These are phyloP conservation scores for Petunia secreta DNA, from an alignment of 257 asterid genomes.

Conservation along the genomic window DNA sequence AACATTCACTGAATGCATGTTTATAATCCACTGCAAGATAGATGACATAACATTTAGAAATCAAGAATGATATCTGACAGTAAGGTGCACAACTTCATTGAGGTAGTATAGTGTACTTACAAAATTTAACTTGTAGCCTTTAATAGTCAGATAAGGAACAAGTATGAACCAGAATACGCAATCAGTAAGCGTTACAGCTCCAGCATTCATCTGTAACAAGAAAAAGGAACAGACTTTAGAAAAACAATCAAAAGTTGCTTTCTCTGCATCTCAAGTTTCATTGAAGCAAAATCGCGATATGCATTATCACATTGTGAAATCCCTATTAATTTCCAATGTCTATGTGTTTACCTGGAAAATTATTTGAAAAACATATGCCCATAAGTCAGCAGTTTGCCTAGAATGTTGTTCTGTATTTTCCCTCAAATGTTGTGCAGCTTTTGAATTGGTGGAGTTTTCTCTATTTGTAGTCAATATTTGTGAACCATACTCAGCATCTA, in stretches of 20 bases:
- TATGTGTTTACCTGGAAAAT: constrained; percentile 74
- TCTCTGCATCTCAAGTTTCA: not conserved
- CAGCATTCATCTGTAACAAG: constrained; percentile 80
- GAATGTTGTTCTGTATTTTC: constrained; percentile 35
- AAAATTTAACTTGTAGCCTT: constrained; percentile 78
- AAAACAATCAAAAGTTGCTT: not conserved
- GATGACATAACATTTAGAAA: constrained; percentile 30
- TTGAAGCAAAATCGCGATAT: constrained; percentile 23
- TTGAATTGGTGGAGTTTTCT: constrained; percentile 27
- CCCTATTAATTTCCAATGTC: too few relatives aligned
- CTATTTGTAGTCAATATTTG: constrained; percentile 26
- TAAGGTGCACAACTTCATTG: not conserved
- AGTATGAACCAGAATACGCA: constrained; percentile 88
- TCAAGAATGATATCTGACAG: not conserved
- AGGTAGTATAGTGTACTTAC: constrained; percentile 47
- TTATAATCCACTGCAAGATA: constrained; percentile 73
- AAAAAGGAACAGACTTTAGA: not conserved
- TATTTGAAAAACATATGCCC: constrained; percentile 74
- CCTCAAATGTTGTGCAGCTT: constrained; percentile 38
- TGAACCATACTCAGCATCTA: constrained; percentile 56
- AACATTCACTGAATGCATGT: constrained; percentile 90
- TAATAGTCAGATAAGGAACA: constrained; percentile 80
- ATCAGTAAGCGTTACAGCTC: constrained; percentile 90
- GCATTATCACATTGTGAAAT: too few relatives aligned
- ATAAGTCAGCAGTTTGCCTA: constrained; percentile 64